Percentiles rank a stretch among this genome's conserved stretches.
These are phyloP conservation scores for Dictyostelium purpureum DNA, from an alignment of 78 protist genomes.

Conservation along the genomic window DNA sequence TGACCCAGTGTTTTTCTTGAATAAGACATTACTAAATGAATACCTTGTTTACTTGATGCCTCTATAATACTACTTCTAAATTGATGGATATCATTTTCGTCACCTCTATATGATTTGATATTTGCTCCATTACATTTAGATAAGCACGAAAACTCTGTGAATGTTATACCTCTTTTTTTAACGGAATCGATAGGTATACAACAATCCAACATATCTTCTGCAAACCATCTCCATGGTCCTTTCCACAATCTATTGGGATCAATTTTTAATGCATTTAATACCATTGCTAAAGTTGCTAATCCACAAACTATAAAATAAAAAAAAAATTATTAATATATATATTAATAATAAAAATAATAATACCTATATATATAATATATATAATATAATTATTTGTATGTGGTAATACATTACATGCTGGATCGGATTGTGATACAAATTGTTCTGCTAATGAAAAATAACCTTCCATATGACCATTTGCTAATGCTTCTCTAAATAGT, in stretches of 20 bases:
- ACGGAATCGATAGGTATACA: conserved; percentile 84
- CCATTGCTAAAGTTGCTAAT: conserved; percentile 87
- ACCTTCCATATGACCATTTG: conserved; percentile 82
- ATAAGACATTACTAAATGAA: conserved; percentile 74
- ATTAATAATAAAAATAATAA: too few relatives aligned
- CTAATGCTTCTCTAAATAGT: conserved; percentile 62
- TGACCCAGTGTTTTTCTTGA: conserved; percentile 84
- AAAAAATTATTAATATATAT: not conserved
- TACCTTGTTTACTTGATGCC: not conserved
- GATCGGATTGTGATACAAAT: conserved; percentile 85
- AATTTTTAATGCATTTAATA: conserved; percentile 88
- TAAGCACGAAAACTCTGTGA: conserved; percentile 84
- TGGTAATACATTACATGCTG: conserved; percentile 43
- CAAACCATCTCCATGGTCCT: conserved; percentile 94
- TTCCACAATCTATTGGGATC: conserved; percentile 91
- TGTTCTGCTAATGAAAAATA: conserved; percentile 84
- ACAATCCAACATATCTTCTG: conserved; percentile 89
- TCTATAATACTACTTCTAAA: conserved; percentile 36
- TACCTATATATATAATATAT: not conserved
- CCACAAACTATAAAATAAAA: conserved; percentile 82
- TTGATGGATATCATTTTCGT: conserved; percentile 19
- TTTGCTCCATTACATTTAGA: conserved; percentile 88
- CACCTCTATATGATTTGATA: conserved; percentile 33
- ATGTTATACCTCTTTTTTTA: conserved; percentile 64
- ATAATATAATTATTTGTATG: not conserved